A percentile compares a stretch with the other conserved stretches of the same genome.
phyloP scores from a whole-genome alignment of 805 yeast genomes.

The Saturnispora quitensis region DNA sequence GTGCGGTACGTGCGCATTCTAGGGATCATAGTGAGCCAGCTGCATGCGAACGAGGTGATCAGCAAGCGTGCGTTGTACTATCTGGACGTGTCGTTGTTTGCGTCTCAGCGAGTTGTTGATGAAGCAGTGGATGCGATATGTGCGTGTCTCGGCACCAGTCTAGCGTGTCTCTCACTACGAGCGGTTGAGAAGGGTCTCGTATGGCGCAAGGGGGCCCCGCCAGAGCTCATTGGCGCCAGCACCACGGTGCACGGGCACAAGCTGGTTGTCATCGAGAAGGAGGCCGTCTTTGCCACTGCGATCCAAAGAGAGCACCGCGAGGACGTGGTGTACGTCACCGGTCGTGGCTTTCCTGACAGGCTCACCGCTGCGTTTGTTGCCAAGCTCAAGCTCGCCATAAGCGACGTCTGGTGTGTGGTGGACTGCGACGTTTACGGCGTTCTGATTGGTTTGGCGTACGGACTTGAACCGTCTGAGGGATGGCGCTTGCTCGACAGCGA shows the following conservation, averaged over 20 bases:
- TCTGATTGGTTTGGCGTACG: slow-evolving; percentile 27
- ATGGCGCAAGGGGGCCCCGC: neutral
- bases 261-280: slow-evolving; percentile 44
- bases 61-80: slow-evolving; percentile 54
- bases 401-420: slow-evolving; percentile 39
- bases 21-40: slow-evolving; percentile 14
- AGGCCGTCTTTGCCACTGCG: slow-evolving; percentile 36
- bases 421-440: slow-evolving; percentile 64
- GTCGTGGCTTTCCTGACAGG: slow-evolving; percentile 60
- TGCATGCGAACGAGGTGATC: slow-evolving; percentile 15
- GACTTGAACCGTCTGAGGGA: slow-evolving; percentile 1
- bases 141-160: slow-evolving; percentile 29
- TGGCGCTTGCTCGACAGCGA: neutral
- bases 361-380: slow-evolving; percentile 35
- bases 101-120: slow-evolving; percentile 35
- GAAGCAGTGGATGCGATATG: slow-evolving; percentile 31
- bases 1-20: slow-evolving; percentile 18
- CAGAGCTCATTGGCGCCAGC: slow-evolving; percentile 5
- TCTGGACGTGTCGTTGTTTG: slow-evolving; percentile 44
- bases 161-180: slow-evolving; percentile 34
- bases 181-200: slow-evolving; percentile 49
- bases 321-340: slow-evolving; percentile 38
- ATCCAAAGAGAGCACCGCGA: slow-evolving; percentile 4
- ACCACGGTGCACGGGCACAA: slow-evolving; percentile 7
- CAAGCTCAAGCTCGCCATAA: slow-evolving; percentile 17